Evolutionary conservation across 805 yeast species (phyloP).

Genomic region (Myxozyma sirexii): DNA sequence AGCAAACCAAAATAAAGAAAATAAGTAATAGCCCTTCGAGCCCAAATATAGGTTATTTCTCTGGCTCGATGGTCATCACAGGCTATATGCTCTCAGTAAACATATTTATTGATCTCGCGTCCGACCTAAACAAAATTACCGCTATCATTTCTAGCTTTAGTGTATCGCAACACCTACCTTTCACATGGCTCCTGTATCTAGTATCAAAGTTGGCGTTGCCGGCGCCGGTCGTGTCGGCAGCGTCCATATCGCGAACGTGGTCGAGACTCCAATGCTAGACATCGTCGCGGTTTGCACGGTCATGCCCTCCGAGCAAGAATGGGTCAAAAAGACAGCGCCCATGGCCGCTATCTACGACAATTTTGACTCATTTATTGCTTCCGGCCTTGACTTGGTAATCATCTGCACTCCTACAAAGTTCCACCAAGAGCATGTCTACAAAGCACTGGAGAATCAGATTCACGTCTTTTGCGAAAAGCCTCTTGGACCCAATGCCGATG

Average conservation of each 20-base stretch:
- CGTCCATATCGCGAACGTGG: slow-evolving; percentile 24
- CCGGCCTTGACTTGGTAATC: slow-evolving; percentile 26
- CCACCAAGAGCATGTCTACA: slow-evolving; percentile 26
- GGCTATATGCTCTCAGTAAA: neutral
- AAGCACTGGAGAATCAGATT: slow-evolving; percentile 23
- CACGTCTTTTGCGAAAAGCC: slow-evolving; percentile 35
- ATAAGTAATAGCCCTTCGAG: too few species aligned
- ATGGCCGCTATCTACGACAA: slow-evolving; percentile 8
- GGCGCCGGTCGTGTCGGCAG: slow-evolving; percentile 33
- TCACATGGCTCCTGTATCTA: neutral
- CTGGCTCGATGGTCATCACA: neutral
- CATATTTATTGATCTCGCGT: neutral
- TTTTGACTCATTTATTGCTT: slow-evolving; percentile 27
- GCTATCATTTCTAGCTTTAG: neutral
- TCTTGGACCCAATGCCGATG: slow-evolving; percentile 17
- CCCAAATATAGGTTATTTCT: neutral
- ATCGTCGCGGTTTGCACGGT: slow-evolving; percentile 24
- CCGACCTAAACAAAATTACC: neutral
- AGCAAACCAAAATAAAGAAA: neutral
- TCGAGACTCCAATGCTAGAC: neutral
- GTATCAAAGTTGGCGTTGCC: slow-evolving; percentile 18
- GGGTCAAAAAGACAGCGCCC: slow-evolving; percentile 12
- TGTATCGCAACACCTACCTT: neutral
- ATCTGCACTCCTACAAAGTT: slow-evolving; percentile 27
- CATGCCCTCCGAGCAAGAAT: slow-evolving; percentile 13